Base-by-base conservation (phyloP, 495 filamentous ascomycete species). In the Talaromyces ruber region DNA sequence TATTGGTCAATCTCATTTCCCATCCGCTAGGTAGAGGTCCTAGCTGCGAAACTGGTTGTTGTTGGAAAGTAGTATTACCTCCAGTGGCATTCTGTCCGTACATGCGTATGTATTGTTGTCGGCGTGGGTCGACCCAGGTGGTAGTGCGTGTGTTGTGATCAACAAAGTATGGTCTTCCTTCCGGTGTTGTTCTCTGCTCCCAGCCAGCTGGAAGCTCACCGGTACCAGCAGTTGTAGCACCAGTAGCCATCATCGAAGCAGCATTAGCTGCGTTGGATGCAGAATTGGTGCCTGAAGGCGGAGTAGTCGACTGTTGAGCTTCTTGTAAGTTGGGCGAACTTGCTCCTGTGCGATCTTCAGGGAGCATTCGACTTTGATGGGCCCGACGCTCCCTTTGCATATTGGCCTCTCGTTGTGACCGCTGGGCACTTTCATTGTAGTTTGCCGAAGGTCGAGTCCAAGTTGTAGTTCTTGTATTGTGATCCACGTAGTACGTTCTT, bases 1-100 rank as follows among this genome's bases (percentile, higher is more conserved):
- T 98, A 71, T 98, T 98, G 55, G 94, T 98, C 25, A 98, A 85
- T 62, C 94, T 89, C 94, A 98, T 98, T 79, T 98, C 94, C 94
- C 94, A 98, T 21, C 94, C 94, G 72, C 93, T 97, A 12, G 94
- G 94, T 47, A 98, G 72, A 28, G 94, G 93, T n/a, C 94, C 94
- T 34, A 98, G 83, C 72, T 98, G 95, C 2, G 94, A 98, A 24
- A 98, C 95, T 1, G 95, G 94, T 76, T 98, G 94, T 64, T 97
- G 93, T 71, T 97, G 93, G 66, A 97, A 96, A 24, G 88, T 93
- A 43, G 81, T 77, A 64, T 89, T 94, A 70, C 85, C 91, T 43
- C 84, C 82, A 64, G 83, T 88, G n/a, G 78, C 75, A 66, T 84
- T 89, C 16, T 88, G 87, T 5, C 91, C 93, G 70, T 97, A 98